Evolutionary conservation across 345 rosid genomes (phyloP).

Genomic region (Dimocarpus longan): DNA sequence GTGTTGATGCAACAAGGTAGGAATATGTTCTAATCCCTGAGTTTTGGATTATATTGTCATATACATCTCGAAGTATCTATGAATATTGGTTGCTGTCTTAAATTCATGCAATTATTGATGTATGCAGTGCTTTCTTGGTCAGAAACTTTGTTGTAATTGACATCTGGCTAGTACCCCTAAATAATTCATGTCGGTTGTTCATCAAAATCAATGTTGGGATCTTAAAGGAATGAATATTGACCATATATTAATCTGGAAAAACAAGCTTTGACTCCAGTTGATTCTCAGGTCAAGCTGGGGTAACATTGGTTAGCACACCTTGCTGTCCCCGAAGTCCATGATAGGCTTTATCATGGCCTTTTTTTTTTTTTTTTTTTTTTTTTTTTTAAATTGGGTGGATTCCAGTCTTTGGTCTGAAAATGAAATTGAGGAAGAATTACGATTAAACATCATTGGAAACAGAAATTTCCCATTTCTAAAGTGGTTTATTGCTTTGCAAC

Average conservation of each 20-base stretch:
- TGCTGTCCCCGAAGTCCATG: not conserved
- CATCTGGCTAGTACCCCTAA: not conserved
- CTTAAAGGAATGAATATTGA: not conserved
- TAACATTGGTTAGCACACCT: not conserved
- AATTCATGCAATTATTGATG: not conserved
- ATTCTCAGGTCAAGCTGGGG: not conserved
- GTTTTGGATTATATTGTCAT: not conserved
- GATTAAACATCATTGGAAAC: not conserved
- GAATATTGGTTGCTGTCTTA: not conserved
- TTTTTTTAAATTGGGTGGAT: no score
- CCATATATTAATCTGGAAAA: not conserved
- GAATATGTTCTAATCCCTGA: not conserved
- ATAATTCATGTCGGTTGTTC: not conserved
- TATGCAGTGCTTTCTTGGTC: not conserved
- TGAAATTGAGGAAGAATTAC: not conserved
- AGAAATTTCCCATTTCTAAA: not conserved
- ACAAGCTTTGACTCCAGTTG: not conserved
- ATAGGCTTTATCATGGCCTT: no score
- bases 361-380: no score
- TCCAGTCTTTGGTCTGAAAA: no score
- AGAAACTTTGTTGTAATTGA: not conserved
- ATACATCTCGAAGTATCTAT: not conserved
- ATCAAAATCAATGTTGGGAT: not conserved
- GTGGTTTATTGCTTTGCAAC: not conserved
- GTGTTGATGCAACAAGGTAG: slow-evolving; percentile 78